These are phyloP conservation scores for Plectosphaerella plurivora DNA, from an alignment of 2,329 filamentous ascomycete species.

Conservation along the genomic window DNA sequence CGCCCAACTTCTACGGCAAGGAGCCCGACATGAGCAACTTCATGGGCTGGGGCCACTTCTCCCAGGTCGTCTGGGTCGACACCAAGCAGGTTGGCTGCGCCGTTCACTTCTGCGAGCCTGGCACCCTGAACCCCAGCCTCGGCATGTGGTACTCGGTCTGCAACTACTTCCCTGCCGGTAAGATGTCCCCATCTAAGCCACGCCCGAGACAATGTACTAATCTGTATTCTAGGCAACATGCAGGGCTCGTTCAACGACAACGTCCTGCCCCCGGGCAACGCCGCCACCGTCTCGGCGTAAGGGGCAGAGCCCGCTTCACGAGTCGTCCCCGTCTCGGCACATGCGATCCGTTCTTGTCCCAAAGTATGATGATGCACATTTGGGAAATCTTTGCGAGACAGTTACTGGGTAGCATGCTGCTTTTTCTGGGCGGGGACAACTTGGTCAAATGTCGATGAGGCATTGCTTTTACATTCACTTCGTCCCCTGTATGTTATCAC, in stretches of 20 bases:
- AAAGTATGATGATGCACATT: conserved; percentile 4
- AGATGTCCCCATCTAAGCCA: conserved; percentile 21
- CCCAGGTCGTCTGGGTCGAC: conserved; percentile 37
- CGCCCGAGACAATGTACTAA: conserved; percentile 3
- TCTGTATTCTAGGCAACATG: conserved; percentile 42
- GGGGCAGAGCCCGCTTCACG: conserved; percentile 1
- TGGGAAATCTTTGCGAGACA: conserved; percentile 8
- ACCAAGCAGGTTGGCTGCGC: conserved; percentile 45
- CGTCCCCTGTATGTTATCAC: conserved; percentile 28
- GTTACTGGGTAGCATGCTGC: conserved; percentile 6
- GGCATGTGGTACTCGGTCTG: conserved; percentile 76
- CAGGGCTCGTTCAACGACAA: conserved; percentile 45
- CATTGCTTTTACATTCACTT: conserved; percentile 20
- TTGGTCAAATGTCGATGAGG: conserved; percentile 1
- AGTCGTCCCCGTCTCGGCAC: conserved; percentile 1
- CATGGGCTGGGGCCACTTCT: conserved; percentile 56
- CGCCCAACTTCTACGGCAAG: conserved; percentile 52
- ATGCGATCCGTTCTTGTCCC: conserved; percentile 6
- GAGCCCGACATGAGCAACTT: conserved; percentile 59
- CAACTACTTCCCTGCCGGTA: conserved; percentile 78
- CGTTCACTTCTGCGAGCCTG: conserved; percentile 62
- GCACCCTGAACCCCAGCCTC: conserved; percentile 41
- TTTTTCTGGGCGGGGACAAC: conserved; percentile 2
- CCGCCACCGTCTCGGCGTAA: conserved; percentile 20
- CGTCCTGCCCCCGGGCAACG: conserved; percentile 37